Base-by-base conservation (phyloP, 140 eudicot species). In the Senecio squalidus region DNA sequence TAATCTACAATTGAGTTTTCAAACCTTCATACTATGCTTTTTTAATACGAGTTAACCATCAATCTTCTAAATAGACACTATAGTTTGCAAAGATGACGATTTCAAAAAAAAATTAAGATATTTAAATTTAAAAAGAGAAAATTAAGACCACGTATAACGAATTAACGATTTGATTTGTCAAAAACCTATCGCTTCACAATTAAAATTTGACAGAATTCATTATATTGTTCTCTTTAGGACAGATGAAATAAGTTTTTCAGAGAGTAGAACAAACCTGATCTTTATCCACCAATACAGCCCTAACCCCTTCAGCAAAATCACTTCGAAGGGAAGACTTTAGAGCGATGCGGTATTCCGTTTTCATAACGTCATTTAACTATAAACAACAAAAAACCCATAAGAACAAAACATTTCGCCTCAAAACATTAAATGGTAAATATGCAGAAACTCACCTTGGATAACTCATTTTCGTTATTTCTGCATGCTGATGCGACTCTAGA, bases 271-370 rank as follows among this genome's bases (percentile, higher is more conserved):
- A 59, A 56, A 91, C 98, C 96, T 86, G 98, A 83, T 86, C 98
- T 81, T 91, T 91, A 80, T 91, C 98, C 59, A 91, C 91, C 69
- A 91, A 73, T 39, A 91, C 92, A 13, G 98, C 96, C 10, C 98
- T 85, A 38, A 91, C 98, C 44, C 98, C 98, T 81, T 91, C 98
- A 14, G 86, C 67, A 61, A 91, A 91, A 76, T 91, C 98, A 74
- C 68, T 71, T 61, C 96, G 81, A 25, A 79, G 77, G 15, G 92
- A 67, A 20, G 92, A 80, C 72, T 96, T 91, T 44, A 86, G 5
- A 6, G 98, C 98, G 71, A 87, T 79, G 22, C 95, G 85, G 68
- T 91, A 91, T 78, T 91, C 98, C 9, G 82, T 62, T 82, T 82
- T 91, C 98, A 91, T 86, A 43, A 91, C 98, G 11, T 84, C 92